A percentile compares a stretch with the other conserved stretches of the same genome.
phyloP scores from a whole-genome alignment of 345 rosid species.

The Gossypium sturtianum region DNA sequence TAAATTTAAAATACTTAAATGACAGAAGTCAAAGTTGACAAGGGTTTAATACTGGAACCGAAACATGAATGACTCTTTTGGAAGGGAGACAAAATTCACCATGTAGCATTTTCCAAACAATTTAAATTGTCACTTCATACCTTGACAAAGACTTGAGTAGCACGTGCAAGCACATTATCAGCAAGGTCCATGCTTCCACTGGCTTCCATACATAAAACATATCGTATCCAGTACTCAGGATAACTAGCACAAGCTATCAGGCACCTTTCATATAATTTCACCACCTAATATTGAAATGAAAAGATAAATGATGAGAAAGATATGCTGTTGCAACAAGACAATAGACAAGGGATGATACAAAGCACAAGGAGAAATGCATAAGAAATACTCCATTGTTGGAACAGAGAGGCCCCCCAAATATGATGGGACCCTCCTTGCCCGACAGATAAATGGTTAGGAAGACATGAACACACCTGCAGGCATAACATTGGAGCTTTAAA shows the following conservation, averaged over 20 bases:
- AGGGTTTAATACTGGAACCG: neutral
- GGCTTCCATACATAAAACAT: constrained; percentile 74
- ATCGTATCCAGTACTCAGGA: constrained; percentile 91
- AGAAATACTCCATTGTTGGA: constrained; percentile 81
- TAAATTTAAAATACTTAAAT: neutral
- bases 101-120: neutral
- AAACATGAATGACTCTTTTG: neutral
- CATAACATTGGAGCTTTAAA: constrained; percentile 86
- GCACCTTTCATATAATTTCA: constrained; percentile 93
- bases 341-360: constrained; percentile 35
- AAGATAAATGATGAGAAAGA: constrained; percentile 18
- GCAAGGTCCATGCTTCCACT: constrained; percentile 84
- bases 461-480: constrained; percentile 95
- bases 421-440: constrained; percentile 85
- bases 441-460: constrained; percentile 93
- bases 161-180: constrained; percentile 82
- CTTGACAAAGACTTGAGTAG: constrained; percentile 96
- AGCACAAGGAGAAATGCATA: constrained; percentile 71
- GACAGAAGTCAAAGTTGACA: neutral
- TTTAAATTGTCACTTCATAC: constrained; percentile 28
- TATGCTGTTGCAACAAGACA: constrained; percentile 3
- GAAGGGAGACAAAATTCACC: neutral
- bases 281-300: constrained; percentile 50
- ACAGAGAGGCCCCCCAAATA: constrained; percentile 89
- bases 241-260: constrained; percentile 94